Percentiles rank a stretch among this genome's conserved stretches.
These are phyloP conservation scores for Nemania serpens DNA, from an alignment of 2,329 filamentous ascomycete genomes.

Conservation along the genomic window DNA sequence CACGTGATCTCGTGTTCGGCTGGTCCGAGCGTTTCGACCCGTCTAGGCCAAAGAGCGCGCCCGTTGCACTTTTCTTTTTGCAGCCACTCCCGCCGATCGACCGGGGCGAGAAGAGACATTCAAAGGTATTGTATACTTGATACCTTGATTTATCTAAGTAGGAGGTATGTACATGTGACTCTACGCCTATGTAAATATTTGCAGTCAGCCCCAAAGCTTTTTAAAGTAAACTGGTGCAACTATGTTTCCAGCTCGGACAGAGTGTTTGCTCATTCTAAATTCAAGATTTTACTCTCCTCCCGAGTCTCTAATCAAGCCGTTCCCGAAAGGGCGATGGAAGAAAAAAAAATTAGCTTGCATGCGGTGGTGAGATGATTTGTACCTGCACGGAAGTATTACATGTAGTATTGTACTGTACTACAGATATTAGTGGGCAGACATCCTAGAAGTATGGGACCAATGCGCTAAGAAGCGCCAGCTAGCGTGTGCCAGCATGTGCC, in stretches of 20 bases:
- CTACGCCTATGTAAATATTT: too few species aligned
- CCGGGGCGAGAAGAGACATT: neutral
- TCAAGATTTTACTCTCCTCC: too few species aligned
- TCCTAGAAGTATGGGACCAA: neutral
- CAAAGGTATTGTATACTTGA: neutral
- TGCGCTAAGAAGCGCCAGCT: slow-evolving; percentile 7
- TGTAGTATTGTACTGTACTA: neutral
- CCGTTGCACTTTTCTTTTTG: slow-evolving; percentile 22
- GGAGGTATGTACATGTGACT: too few species aligned
- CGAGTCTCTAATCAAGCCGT: too few species aligned
- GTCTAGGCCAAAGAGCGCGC: slow-evolving; percentile 15
- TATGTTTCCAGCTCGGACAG: too few species aligned
- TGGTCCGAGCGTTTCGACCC: slow-evolving; percentile 19
- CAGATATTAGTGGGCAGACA: neutral
- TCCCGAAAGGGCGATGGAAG: too few species aligned
- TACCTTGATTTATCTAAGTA: too few species aligned
- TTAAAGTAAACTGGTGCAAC: too few species aligned
- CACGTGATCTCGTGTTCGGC: slow-evolving; percentile 23
- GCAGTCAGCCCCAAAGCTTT: too few species aligned
- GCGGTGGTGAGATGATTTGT: neutral
- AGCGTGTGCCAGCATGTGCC: slow-evolving; percentile 22
- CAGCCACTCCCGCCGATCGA: slow-evolving; percentile 24
- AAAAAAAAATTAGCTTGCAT: too few species aligned
- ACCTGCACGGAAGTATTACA: too few species aligned
- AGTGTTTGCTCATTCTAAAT: too few species aligned